Percentiles rank a stretch among this genome's conserved stretches.
These are phyloP conservation scores for Cubamyces sp. DNA, from an alignment of 768 basidiomycete species.

Conservation along the genomic window DNA sequence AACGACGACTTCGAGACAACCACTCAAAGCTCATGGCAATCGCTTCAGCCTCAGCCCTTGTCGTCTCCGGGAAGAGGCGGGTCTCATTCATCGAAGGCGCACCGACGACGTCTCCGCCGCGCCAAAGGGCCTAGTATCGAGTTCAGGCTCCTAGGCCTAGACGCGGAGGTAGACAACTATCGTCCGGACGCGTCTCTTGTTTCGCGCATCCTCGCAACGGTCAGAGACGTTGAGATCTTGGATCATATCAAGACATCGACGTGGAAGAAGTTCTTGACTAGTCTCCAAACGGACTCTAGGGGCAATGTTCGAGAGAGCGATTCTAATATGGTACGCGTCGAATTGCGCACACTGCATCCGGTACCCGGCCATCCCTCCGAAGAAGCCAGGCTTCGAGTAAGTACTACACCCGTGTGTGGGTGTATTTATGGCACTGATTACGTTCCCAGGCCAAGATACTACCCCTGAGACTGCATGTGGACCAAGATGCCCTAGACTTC, in stretches of 20 bases:
- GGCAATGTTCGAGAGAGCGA: conserved; percentile 91
- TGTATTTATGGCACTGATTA: conserved; percentile 8
- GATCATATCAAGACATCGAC: conserved; percentile 99
- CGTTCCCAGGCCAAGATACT: conserved; percentile 77
- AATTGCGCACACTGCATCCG: conserved; percentile 75
- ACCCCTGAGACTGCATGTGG: conserved; percentile 90
- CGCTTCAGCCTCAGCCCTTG: conserved; percentile 55
- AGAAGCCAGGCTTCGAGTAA: conserved; percentile 78
- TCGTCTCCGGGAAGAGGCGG: conserved; percentile 41
- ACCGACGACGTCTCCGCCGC: conserved; percentile 55
- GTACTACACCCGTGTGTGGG: conserved; percentile 33
- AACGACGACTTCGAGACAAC: conserved; percentile 74
- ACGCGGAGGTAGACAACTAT: conserved; percentile 71
- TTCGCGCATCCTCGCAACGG: conserved; percentile 67
- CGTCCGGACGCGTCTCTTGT: conserved; percentile 56
- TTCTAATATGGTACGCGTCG: conserved; percentile 91
- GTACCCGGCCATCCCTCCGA: conserved; percentile 66
- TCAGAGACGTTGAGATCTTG: conserved; percentile 83
- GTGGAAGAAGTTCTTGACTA: conserved; percentile 96
- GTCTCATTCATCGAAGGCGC: conserved; percentile 31
- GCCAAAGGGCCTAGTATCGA: conserved; percentile 85
- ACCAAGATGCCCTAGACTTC: conserved; percentile 98
- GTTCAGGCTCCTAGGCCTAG: conserved; percentile 67
- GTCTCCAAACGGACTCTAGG: conserved; percentile 78
- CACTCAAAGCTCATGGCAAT: conserved; percentile 90